These are phyloP conservation scores for Geosmithia flava DNA, from an alignment of 2,329 filamentous ascomycete species.

Conservation along the genomic window DNA sequence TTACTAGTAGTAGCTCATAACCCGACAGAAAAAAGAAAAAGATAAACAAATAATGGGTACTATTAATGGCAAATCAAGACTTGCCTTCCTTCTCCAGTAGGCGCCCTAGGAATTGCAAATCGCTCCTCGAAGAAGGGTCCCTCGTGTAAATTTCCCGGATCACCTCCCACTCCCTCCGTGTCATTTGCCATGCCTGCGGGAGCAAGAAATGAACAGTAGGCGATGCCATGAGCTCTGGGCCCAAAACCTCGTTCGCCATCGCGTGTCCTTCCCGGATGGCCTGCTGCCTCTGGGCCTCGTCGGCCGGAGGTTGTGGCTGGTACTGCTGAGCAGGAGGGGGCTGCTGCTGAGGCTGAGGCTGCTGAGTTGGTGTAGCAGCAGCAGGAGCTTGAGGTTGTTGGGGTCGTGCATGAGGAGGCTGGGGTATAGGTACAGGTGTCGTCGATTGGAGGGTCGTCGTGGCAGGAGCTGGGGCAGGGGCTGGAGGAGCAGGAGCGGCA, in stretches of 20 bases:
- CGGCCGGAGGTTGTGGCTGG: slow-evolving; percentile 5
- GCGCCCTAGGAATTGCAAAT: slow-evolving; percentile 43
- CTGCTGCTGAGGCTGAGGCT: slow-evolving; percentile 3
- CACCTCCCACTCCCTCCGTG: slow-evolving; percentile 61
- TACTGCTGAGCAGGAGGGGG: slow-evolving; percentile 2
- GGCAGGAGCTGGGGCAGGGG: slow-evolving; percentile 20
- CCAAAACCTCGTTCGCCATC: slow-evolving; percentile 51
- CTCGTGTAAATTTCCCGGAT: slow-evolving; percentile 56
- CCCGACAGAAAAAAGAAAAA: not conserved
- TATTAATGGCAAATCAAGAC: not conserved
- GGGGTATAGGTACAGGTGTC: slow-evolving; percentile 22
- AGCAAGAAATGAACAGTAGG: slow-evolving; percentile 59
- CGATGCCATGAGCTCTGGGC: slow-evolving; percentile 42
- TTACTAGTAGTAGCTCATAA: not conserved
- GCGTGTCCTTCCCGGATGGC: slow-evolving; percentile 39
- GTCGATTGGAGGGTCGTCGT: slow-evolving; percentile 17
- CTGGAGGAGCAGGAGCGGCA: slow-evolving; percentile 14
- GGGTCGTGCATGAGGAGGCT: slow-evolving; percentile 8
- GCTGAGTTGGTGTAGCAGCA: slow-evolving; percentile 7
- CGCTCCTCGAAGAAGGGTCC: slow-evolving; percentile 51
- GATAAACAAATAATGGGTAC: no score
- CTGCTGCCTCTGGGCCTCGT: slow-evolving; percentile 18
- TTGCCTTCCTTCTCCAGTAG: slow-evolving; percentile 39
- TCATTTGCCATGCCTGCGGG: slow-evolving; percentile 55
- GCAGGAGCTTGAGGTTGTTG: slow-evolving; percentile 5